phyloP scores from a whole-genome alignment of 768 basidiomycete genomes.

The Mycena capillaripes region DNA sequence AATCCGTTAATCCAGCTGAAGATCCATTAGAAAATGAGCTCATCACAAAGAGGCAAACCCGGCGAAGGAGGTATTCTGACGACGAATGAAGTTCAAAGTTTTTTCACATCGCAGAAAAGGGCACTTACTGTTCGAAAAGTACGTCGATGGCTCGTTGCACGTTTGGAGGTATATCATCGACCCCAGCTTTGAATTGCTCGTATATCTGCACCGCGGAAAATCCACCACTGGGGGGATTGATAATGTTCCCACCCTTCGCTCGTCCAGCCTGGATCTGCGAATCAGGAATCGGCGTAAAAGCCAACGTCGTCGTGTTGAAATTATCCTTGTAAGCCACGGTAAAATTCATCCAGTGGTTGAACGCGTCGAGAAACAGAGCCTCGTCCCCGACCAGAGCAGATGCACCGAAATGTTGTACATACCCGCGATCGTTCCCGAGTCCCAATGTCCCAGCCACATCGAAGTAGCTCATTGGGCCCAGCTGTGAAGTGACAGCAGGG shows the following conservation, averaged over 20 bases:
- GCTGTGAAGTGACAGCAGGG: conserved; percentile 42
- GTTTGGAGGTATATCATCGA: conserved; percentile 37
- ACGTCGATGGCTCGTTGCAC: conserved; percentile 43
- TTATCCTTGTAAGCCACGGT: conserved; percentile 40
- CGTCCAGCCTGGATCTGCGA: conserved; percentile 51
- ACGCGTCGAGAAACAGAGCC: conserved; percentile 48
- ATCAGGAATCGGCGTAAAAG: conserved; percentile 54
- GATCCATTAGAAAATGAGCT: background rate
- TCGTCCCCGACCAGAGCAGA: conserved; percentile 51
- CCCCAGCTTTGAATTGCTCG: conserved; percentile 40
- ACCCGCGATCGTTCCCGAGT: conserved; percentile 46
- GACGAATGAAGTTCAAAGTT: no score
- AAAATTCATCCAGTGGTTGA: conserved; percentile 48
- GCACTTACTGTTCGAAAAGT: conserved; percentile 50
- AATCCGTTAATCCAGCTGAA: background rate
- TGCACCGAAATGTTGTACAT: conserved; percentile 52
- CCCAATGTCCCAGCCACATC: conserved; percentile 51
- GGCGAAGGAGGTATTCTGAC: conserved; percentile 57
- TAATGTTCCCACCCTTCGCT: conserved; percentile 53
- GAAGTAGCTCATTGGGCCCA: conserved; percentile 52
- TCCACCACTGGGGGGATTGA: conserved; percentile 51
- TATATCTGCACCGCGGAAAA: conserved; percentile 53
- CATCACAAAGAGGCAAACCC: conserved; percentile 50
- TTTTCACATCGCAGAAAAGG: background rate
- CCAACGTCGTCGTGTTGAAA: conserved; percentile 46